phyloP scores from a whole-genome alignment of 352 stramenopile species.

The Phytophthora capsici region DNA sequence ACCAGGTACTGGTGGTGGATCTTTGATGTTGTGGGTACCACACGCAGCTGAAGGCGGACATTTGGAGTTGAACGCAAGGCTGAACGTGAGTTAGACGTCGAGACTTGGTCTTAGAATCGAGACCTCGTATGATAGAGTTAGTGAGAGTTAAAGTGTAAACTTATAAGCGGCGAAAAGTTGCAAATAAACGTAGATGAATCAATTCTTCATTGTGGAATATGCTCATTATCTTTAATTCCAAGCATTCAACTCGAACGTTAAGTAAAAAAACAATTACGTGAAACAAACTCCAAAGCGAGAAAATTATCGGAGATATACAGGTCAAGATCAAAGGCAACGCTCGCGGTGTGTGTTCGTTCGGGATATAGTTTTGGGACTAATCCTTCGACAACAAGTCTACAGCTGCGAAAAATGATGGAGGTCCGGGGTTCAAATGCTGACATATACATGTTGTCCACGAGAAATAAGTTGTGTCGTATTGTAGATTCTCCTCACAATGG shows the following conservation, averaged over 20 bases:
- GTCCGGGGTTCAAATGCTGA: too few relatives aligned
- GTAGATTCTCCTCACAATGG: too few relatives aligned
- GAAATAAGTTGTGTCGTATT: too few relatives aligned
- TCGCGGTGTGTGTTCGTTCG: too few relatives aligned
- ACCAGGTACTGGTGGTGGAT: conserved; percentile 62
- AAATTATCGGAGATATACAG: not conserved
- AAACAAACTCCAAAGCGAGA: too few relatives aligned
- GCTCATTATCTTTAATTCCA: too few relatives aligned
- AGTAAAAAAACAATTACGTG: too few relatives aligned
- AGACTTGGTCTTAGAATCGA: not conserved
- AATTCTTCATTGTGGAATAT: not conserved
- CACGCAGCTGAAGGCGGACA: conserved; percentile 43
- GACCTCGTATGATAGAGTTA: not conserved
- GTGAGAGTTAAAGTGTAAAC: not conserved
- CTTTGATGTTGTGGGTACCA: conserved; percentile 65
- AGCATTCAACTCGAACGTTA: too few relatives aligned
- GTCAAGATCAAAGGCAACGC: not conserved
- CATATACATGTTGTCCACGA: too few relatives aligned
- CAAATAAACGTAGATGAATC: conserved; percentile 5
- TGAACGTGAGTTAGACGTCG: conserved; percentile 47
- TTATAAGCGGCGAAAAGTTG: not conserved
- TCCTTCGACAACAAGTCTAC: not conserved
- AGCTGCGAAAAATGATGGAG: not conserved
- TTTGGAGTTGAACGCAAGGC: conserved; percentile 50
- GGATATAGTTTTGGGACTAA: not conserved